Evolutionary conservation across 1,284 basidiomycete genomes (phyloP).

Genomic region (Prillingera fragicola): DNA sequence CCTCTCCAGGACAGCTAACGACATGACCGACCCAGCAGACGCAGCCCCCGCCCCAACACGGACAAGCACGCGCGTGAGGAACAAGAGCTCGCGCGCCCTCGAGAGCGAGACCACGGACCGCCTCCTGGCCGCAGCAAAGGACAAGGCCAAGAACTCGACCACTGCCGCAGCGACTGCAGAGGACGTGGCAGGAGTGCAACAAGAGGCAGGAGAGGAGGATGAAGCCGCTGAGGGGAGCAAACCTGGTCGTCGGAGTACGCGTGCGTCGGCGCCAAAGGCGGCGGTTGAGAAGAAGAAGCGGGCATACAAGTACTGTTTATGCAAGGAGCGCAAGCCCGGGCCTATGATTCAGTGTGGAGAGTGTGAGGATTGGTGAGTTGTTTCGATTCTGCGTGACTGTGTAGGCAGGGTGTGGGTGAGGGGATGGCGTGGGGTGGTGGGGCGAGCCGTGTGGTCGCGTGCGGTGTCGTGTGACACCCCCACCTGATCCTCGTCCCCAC

Average conservation of each 20-base stretch:
- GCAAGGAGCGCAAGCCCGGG: slow-evolving; percentile 27
- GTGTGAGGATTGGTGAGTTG: slow-evolving; percentile 41
- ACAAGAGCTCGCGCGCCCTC: slow-evolving; percentile 28
- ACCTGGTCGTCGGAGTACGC: no score
- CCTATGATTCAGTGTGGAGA: slow-evolving; percentile 45
- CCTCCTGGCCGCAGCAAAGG: slow-evolving; percentile 10
- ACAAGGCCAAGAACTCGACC: background rate
- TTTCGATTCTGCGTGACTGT: background rate
- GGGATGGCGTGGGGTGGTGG: background rate
- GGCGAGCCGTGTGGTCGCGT: no score
- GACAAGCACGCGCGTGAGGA: slow-evolving; percentile 19
- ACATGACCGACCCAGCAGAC: no score
- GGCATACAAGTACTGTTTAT: slow-evolving; percentile 32
- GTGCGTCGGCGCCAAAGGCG: background rate
- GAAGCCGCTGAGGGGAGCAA: background rate
- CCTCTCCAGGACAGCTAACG: no score
- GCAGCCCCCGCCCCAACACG: slow-evolving; percentile 8
- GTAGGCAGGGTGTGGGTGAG: background rate
- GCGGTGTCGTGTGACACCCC: no score
- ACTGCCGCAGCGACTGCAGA: background rate
- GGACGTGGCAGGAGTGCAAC: slow-evolving; percentile 11
- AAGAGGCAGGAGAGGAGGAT: slow-evolving; percentile 7
- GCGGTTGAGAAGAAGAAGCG: slow-evolving; percentile 11
- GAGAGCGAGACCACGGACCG: slow-evolving; percentile 29
- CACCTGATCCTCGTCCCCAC: no score